Conservation (phyloP, 768 basidiomycete species). For the Lepiota brunneoincarnata region DNA sequence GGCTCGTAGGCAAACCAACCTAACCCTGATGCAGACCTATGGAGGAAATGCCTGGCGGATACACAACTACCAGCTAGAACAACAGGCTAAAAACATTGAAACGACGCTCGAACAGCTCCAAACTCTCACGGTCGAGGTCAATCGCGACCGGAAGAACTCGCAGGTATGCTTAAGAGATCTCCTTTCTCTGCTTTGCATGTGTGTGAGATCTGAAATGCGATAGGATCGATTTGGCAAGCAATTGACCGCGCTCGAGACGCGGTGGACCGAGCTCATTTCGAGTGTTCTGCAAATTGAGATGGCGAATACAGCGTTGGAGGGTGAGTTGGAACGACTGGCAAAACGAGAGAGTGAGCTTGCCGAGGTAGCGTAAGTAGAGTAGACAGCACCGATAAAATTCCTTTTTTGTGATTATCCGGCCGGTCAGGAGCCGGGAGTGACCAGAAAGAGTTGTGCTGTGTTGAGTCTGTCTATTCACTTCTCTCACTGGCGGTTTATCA, state of each 20-base stretch:
- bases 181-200: slow-evolving; percentile 1
- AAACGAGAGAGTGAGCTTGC: slow-evolving; percentile 62
- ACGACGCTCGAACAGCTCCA: slow-evolving; percentile 73
- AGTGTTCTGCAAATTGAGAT: slow-evolving; percentile 92
- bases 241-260: slow-evolving; percentile 75
- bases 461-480: slow-evolving; percentile 20
- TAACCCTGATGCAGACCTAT: slow-evolving; percentile 79
- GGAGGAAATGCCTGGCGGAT: slow-evolving; percentile 91
- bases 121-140: slow-evolving; percentile 79
- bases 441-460: slow-evolving; percentile 16
- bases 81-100: slow-evolving; percentile 70
- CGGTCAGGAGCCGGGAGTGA: slow-evolving; percentile 18
- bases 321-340: slow-evolving; percentile 65
- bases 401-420: slow-evolving; percentile 13
- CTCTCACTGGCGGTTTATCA: slow-evolving; percentile 14
- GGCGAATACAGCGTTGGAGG: slow-evolving; percentile 87
- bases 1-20: slow-evolving; percentile 68
- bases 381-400: slow-evolving; percentile 10
- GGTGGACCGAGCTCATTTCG: slow-evolving; percentile 93
- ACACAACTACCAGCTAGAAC: slow-evolving; percentile 85
- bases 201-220: not conserved
- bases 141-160: slow-evolving; percentile 82
- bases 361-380: slow-evolving; percentile 26
- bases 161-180: slow-evolving; percentile 49
- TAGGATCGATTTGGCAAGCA: slow-evolving; percentile 80